Evolutionary conservation across 1,284 basidiomycete species (phyloP).

Genomic region (Paramarasmius palmivorus): DNA sequence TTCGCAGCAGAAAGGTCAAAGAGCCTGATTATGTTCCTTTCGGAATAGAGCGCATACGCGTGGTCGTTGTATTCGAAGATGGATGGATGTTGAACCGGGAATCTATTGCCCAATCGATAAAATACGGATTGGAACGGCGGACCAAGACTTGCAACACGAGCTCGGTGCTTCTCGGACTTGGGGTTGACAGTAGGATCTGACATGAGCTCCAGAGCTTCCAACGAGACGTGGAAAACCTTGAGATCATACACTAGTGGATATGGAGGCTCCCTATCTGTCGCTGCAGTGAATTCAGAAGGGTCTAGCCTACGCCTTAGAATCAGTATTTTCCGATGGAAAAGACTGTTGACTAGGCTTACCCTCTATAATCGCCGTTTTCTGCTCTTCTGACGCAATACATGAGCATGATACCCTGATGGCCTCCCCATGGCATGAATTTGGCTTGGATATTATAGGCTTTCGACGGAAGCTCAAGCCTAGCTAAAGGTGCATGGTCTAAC

Average conservation of each 20-base stretch:
- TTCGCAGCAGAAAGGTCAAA: conserved; percentile 36
- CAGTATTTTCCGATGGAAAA: conserved; percentile 10
- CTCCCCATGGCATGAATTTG: conserved; percentile 56
- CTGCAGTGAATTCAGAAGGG: conserved; percentile 45
- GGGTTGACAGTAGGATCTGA: conserved; percentile 46
- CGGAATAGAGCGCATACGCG: conserved; percentile 48
- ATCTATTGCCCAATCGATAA: conserved; percentile 34
- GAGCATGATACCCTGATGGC: conserved; percentile 56
- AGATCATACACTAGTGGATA: conserved; percentile 54
- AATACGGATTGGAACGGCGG: conserved; percentile 45
- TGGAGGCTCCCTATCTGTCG: conserved; percentile 46
- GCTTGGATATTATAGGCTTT: conserved; percentile 64
- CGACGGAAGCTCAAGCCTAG: conserved; percentile 46
- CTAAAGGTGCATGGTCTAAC: conserved; percentile 47
- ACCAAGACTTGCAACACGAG: conserved; percentile 32
- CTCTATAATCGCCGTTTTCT: conserved; percentile 12
- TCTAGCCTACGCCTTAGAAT: conserved; percentile 35
- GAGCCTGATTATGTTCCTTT: conserved; percentile 44
- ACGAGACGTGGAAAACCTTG: conserved; percentile 43
- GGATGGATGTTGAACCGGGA: conserved; percentile 40
- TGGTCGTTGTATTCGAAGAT: conserved; percentile 46
- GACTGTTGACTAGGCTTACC: background rate
- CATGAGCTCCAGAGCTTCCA: conserved; percentile 51
- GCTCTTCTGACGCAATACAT: conserved; percentile 35
- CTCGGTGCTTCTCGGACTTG: conserved; percentile 38